phyloP scores from a whole-genome alignment of 371 early-diverging fungal genomes.

The Rhizopus sp. region DNA sequence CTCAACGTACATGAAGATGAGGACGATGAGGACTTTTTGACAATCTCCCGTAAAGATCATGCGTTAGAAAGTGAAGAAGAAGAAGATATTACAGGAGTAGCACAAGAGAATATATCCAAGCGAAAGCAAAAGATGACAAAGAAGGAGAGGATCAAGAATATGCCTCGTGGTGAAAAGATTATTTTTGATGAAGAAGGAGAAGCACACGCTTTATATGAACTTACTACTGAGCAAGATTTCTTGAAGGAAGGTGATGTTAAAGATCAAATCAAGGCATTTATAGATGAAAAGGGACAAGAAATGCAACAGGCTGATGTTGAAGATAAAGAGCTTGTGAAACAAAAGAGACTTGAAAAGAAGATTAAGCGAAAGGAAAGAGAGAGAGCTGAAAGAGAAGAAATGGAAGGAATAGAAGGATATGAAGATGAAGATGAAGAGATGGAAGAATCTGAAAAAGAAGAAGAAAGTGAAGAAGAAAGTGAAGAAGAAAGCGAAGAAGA shows the following conservation, averaged over 20 bases:
- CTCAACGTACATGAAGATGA: slow-evolving; percentile 41
- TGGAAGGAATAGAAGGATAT: slow-evolving; percentile 16
- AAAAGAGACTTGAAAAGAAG: slow-evolving; percentile 75
- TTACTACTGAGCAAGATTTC: slow-evolving; percentile 82
- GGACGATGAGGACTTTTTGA: slow-evolving; percentile 79
- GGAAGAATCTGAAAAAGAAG: slow-evolving; percentile 23
- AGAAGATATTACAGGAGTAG: slow-evolving; percentile 23
- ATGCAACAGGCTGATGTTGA: slow-evolving; percentile 76
- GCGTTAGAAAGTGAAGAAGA: slow-evolving; percentile 55
- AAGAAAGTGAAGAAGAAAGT: no score
- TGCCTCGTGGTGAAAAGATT: slow-evolving; percentile 69
- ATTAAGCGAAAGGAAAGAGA: slow-evolving; percentile 68
- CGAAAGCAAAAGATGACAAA: slow-evolving; percentile 70
- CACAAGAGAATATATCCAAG: slow-evolving; percentile 61
- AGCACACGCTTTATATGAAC: slow-evolving; percentile 73
- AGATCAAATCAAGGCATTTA: slow-evolving; percentile 62
- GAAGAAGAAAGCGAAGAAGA: slow-evolving; percentile 25
- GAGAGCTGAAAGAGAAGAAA: slow-evolving; percentile 41
- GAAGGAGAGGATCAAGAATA: slow-evolving; percentile 70
- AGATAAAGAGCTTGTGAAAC: slow-evolving; percentile 71
- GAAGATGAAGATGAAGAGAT: slow-evolving; percentile 19
- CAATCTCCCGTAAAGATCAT: slow-evolving; percentile 77
- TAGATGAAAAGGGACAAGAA: slow-evolving; percentile 59
- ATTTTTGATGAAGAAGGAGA: slow-evolving; percentile 94
- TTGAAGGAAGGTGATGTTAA: slow-evolving; percentile 71